phyloP scores from a whole-genome alignment of 768 basidiomycete species.

The Cystofilobasidium bisporidii region DNA sequence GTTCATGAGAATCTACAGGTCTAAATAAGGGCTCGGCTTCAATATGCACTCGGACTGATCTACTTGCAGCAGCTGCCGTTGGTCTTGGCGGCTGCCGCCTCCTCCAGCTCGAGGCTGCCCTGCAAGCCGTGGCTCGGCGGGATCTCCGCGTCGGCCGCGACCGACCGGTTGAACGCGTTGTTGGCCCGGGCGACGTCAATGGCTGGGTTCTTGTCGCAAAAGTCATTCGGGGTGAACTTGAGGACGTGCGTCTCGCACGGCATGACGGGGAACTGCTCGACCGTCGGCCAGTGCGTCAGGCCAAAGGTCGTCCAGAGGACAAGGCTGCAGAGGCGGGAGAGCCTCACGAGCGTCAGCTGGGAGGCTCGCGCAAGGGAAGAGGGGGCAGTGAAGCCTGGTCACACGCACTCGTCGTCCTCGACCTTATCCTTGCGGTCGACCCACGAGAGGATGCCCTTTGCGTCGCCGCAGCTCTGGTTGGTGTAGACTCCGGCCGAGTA shows the following conservation, averaged over 20 bases:
- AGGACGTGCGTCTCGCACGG: background rate
- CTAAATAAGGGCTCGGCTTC: too few species aligned
- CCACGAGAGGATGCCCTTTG: background rate
- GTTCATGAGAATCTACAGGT: too few species aligned
- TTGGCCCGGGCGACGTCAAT: background rate
- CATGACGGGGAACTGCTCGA: background rate
- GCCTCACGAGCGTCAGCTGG: too few species aligned
- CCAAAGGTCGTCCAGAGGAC: background rate
- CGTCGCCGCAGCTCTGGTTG: slow-evolving; percentile 1
- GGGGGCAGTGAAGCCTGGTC: too few species aligned
- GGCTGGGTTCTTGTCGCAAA: background rate
- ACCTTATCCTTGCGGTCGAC: background rate
- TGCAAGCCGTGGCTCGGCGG: background rate
- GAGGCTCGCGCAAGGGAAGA: too few species aligned
- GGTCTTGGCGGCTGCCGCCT: background rate
- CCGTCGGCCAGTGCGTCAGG: background rate
- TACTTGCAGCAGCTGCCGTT: background rate
- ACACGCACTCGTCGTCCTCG: background rate
- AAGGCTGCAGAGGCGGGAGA: background rate
- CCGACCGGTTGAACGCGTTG: background rate
- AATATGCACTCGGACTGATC: background rate
- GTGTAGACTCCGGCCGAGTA: background rate
- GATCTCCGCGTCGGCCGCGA: background rate
- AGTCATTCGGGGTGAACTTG: background rate
- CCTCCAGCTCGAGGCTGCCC: background rate